Base-by-base conservation (phyloP, 306 rosid genomes). In the Gastrolobium bilobum region DNA sequence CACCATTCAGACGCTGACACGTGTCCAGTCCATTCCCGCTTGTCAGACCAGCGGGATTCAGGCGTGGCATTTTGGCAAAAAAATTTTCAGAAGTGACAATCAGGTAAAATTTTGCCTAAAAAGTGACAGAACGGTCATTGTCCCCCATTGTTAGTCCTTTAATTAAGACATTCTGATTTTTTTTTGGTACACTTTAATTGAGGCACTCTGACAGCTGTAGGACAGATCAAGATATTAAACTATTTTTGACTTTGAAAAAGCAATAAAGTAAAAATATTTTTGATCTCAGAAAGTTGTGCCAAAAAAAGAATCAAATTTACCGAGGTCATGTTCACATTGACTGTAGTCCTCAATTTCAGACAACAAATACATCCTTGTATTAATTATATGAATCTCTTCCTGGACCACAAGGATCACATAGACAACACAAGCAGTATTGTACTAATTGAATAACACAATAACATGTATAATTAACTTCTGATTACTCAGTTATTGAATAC, bases 181-280 rank as follows among this genome's bases (percentile, higher is more conserved):
- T 33, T 50, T 50, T 52, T 1, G 48, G 47, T 48, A 40, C 48
- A 37, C 29, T 40, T 53, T 42, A 40, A 9, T 77, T 11, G 56
- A 56, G 2, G 53, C 82, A 62, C 8, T 63, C 82, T 82, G 82
- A 82, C 75, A 71, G 3, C 0, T 70, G 86, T 77, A 46, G 79
- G 63, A 77, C 79, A 76, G 51, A 38, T 34, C 40, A 70, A 59
- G 26, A 20, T 20, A 20, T 20, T 20, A 20, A 20, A 20, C 26
- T 20, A 20, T 20, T 20, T 20, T 20, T 20, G 26, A 20, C 26
- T 20, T 20, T 20, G 26, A 20, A 20, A 20, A 20, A 20, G 26
- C 26, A 20, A 20, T 20, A 20, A 20, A 20, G 26, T 20, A 20
- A 20, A 20, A 20, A 20, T 20, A 20, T 20, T 20, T 20, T 20